Conservation (phyloP, 768 basidiomycete species). For the Mrakia gelida region DNA sequence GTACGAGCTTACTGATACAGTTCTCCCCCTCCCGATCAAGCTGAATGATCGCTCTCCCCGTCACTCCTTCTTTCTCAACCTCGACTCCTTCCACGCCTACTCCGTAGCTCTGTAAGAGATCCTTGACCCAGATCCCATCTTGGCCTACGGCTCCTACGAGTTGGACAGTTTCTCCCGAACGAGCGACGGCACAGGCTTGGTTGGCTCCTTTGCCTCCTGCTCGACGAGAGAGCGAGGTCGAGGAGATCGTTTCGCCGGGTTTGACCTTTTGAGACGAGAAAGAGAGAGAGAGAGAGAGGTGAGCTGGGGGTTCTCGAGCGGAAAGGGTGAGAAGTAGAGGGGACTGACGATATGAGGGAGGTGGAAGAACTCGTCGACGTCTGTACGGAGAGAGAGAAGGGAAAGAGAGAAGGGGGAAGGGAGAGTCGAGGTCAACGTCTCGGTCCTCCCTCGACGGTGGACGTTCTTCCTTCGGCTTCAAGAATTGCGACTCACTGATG, state of each 20-base stretch:
- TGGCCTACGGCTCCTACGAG: constrained; percentile 28
- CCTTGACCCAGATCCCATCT: constrained; percentile 38
- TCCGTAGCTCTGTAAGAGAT: constrained; percentile 38
- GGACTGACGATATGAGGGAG: constrained; percentile 37
- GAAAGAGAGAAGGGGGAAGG: background rate
- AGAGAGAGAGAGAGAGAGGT: constrained; percentile 11
- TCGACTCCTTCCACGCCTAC: constrained; percentile 39
- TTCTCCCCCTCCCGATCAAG: constrained; percentile 47
- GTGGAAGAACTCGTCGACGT: constrained; percentile 44
- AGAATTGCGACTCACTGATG: constrained; percentile 20
- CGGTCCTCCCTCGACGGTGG: background rate
- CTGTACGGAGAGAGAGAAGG: constrained; percentile 32
- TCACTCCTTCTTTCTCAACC: constrained; percentile 40
- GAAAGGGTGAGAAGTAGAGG: background rate
- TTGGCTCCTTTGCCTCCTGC: constrained; percentile 51
- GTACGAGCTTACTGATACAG: constrained; percentile 44
- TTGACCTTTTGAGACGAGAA: background rate
- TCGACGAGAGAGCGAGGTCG: constrained; percentile 40
- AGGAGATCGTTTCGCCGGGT: constrained; percentile 48
- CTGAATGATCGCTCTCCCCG: constrained; percentile 50
- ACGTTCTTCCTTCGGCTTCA: too few relatives aligned
- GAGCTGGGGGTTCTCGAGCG: constrained; percentile 27
- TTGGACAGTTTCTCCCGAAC: background rate
- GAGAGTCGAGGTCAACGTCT: background rate
- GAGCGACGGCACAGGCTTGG: constrained; percentile 46